Evolutionary conservation across 163 green algal genomes (phyloP).

Genomic region (Scenedesmus sp.): DNA sequence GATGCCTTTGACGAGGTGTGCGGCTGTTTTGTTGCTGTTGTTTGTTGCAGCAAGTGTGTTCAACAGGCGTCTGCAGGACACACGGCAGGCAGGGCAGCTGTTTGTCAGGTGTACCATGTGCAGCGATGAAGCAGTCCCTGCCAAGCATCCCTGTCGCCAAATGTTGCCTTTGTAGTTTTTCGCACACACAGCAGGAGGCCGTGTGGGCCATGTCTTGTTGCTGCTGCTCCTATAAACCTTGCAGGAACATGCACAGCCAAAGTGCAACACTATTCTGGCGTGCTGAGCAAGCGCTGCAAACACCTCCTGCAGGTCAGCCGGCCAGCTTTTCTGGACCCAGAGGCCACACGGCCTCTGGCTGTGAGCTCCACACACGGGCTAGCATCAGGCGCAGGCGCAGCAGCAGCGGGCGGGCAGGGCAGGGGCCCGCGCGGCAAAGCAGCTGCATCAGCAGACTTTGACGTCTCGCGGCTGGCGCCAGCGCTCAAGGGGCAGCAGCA

Average conservation of each 20-base stretch:
- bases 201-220: too few relatives aligned
- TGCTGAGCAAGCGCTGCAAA: too few relatives aligned
- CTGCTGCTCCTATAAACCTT: too few relatives aligned
- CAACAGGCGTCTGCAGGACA: too few relatives aligned
- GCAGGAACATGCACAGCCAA: too few relatives aligned
- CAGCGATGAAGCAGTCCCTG: too few relatives aligned
- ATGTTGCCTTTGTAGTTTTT: too few relatives aligned
- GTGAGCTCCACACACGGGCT: conserved; percentile 49
- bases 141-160: too few relatives aligned
- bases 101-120: too few relatives aligned
- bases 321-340: conserved; percentile 73
- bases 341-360: conserved; percentile 66
- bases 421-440: neutral
- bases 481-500: conserved; percentile 64
- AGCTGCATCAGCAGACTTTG: conserved; percentile 54
- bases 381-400: conserved; percentile 5
- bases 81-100: too few relatives aligned
- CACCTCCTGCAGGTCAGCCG: conserved; percentile 49
- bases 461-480: conserved; percentile 67
- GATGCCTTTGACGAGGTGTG: conserved; percentile 59
- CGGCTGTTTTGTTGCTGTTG: neutral
- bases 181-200: too few relatives aligned
- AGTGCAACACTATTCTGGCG: too few relatives aligned
- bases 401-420: neutral
- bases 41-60: neutral